These are phyloP conservation scores for Gossypium davidsonii DNA, from an alignment of 441 rosid species.

Conservation along the genomic window DNA sequence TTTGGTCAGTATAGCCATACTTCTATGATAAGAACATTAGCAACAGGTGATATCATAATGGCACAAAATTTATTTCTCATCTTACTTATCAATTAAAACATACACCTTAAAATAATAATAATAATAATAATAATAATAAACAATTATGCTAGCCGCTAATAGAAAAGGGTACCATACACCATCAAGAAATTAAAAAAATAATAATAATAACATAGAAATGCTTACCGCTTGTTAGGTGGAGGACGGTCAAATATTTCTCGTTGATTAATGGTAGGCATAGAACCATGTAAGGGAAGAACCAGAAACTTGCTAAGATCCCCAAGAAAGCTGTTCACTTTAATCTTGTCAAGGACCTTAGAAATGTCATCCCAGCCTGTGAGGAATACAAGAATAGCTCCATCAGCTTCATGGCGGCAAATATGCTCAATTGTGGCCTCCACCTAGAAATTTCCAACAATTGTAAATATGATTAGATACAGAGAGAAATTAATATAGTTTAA, in stretches of 20 bases:
- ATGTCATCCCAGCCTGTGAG: slow-evolving; percentile 98
- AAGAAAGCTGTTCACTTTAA: slow-evolving; percentile 65
- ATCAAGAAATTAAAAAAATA: neutral
- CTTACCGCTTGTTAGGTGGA: slow-evolving; percentile 61
- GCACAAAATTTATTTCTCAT: neutral
- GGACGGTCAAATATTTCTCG: slow-evolving; percentile 84
- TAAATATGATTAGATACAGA: neutral
- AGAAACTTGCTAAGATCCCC: slow-evolving; percentile 73
- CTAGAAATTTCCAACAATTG: slow-evolving; percentile 31
- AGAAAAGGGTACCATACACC: neutral
- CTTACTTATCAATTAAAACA: neutral
- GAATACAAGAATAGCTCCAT: slow-evolving; percentile 90
- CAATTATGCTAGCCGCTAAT: neutral
- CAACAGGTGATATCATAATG: neutral
- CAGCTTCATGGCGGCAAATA: slow-evolving; percentile 72
- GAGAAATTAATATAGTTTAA: neutral
- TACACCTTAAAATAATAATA: neutral
- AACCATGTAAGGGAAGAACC: slow-evolving; percentile 86
- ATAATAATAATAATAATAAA: neutral
- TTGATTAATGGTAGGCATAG: slow-evolving; percentile 85
- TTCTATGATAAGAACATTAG: neutral
- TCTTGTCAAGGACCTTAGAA: slow-evolving; percentile 67
- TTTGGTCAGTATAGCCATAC: neutral
- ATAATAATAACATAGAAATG: slow-evolving; percentile 1
- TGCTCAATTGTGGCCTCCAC: slow-evolving; percentile 71